Percentiles rank a stretch among this genome's conserved stretches.
Conservation (phyloP, 805 yeast species). For the Komagataella phaffii region DNA sequence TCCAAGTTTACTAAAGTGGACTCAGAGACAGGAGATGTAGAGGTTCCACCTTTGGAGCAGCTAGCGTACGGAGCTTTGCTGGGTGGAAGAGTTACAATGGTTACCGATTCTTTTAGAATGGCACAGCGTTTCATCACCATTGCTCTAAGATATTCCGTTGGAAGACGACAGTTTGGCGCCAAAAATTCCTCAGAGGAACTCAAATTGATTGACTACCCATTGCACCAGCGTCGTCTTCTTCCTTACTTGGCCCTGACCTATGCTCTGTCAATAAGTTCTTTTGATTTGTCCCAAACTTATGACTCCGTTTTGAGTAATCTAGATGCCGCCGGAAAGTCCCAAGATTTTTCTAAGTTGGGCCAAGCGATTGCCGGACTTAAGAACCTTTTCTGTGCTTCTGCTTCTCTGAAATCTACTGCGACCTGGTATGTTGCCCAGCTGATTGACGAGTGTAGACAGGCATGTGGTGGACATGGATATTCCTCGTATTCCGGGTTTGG, state of each 20-base stretch:
- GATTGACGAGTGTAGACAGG: slow-evolving; percentile 83
- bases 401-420: slow-evolving; percentile 76
- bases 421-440: slow-evolving; percentile 77
- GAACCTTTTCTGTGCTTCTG: slow-evolving; percentile 71
- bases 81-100: slow-evolving; percentile 87
- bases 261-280: slow-evolving; percentile 61
- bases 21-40: slow-evolving; percentile 47
- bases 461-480: slow-evolving; percentile 96
- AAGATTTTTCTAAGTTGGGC: slow-evolving; percentile 28
- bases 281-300: slow-evolving; percentile 42
- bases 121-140: slow-evolving; percentile 72
- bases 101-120: slow-evolving; percentile 68
- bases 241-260: slow-evolving; percentile 77
- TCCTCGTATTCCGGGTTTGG: slow-evolving; percentile 89
- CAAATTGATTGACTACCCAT: slow-evolving; percentile 73
- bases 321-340: slow-evolving; percentile 36
- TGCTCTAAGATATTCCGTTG: slow-evolving; percentile 81
- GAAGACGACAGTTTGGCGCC: slow-evolving; percentile 71
- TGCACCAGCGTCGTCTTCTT: slow-evolving; percentile 77
- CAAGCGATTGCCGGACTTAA: slow-evolving; percentile 50
- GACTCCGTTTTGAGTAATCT: slow-evolving; percentile 35
- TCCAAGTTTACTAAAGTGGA: slow-evolving; percentile 66
- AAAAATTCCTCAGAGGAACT: slow-evolving; percentile 38
- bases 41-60: slow-evolving; percentile 76
- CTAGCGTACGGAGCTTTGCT: slow-evolving; percentile 78